phyloP scores from a whole-genome alignment of 805 yeast genomes.

The Suhomyces prunicola region DNA sequence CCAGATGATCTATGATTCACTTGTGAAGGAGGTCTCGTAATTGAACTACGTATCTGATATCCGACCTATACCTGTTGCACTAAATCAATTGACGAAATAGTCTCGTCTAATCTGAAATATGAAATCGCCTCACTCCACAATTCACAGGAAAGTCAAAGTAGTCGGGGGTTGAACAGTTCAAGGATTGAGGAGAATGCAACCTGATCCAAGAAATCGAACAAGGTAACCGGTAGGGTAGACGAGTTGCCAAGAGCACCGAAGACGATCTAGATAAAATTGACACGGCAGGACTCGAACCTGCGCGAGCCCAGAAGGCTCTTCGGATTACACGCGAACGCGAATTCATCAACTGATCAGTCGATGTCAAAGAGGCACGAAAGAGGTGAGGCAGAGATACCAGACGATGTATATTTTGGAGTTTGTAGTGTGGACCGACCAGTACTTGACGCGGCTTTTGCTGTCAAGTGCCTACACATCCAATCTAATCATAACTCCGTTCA shows the following conservation, averaged over 20 bases:
- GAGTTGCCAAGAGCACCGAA: background rate
- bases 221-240: background rate
- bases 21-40: no score
- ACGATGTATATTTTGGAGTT: background rate
- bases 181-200: no score
- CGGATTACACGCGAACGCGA: constrained; percentile 2
- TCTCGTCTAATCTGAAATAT: background rate
- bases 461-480: constrained; percentile 20
- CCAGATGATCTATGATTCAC: no score
- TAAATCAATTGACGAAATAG: no score
- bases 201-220: no score
- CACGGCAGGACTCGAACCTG: constrained; percentile 13
- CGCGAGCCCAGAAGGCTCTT: constrained; percentile 12
- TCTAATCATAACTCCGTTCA: constrained; percentile 22
- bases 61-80: no score
- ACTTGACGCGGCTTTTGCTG: constrained; percentile 5
- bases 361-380: no score
- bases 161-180: no score
- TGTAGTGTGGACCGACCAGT: background rate
- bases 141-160: no score
- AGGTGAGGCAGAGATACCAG: no score
- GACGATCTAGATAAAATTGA: background rate
- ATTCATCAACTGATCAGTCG: no score
- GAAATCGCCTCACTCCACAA: background rate
- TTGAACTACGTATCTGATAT: no score